Conservation (phyloP, 225 moss, liverwort and hornwort genomes). For the Pseudoscleropodium purum region DNA sequence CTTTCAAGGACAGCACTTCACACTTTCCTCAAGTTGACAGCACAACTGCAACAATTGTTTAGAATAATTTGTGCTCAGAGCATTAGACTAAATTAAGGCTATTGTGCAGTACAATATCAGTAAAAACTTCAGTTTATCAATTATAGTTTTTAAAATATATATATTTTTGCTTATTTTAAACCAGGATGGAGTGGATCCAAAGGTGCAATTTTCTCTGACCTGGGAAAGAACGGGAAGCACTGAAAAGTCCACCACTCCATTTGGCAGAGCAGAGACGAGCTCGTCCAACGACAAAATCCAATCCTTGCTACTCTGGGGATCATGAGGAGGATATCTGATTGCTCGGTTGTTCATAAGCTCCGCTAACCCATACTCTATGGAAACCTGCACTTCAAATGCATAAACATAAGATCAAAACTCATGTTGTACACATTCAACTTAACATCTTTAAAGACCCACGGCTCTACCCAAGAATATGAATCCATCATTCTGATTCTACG, state of each 20-base stretch:
- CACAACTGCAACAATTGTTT: not conserved
- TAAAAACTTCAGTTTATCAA: not conserved
- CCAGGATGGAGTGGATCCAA: not conserved
- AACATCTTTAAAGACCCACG: not conserved
- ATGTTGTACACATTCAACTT: not conserved
- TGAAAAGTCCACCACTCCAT: conserved; percentile 39
- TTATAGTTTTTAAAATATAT: not conserved
- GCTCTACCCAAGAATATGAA: not conserved
- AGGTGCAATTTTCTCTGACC: conserved; percentile 4
- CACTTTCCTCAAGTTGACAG: not conserved
- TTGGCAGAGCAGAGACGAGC: conserved; percentile 40
- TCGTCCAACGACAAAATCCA: conserved; percentile 42
- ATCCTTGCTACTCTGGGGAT: conserved; percentile 1
- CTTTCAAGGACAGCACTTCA: not conserved
- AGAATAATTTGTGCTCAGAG: not conserved
- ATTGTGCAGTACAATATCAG: no score
- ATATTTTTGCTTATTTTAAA: not conserved
- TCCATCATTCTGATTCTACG: not conserved
- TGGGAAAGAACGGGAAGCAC: conserved; percentile 15
- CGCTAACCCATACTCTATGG: conserved; percentile 47
- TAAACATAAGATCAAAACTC: not conserved
- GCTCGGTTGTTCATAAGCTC: conserved; percentile 56
- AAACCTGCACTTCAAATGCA: conserved; percentile 19
- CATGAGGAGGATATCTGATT: conserved; percentile 39
- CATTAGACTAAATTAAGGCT: not conserved